Evolutionary conservation across 2,329 filamentous ascomycete genomes (phyloP).

Genomic region (Exophiala aquamarina): DNA sequence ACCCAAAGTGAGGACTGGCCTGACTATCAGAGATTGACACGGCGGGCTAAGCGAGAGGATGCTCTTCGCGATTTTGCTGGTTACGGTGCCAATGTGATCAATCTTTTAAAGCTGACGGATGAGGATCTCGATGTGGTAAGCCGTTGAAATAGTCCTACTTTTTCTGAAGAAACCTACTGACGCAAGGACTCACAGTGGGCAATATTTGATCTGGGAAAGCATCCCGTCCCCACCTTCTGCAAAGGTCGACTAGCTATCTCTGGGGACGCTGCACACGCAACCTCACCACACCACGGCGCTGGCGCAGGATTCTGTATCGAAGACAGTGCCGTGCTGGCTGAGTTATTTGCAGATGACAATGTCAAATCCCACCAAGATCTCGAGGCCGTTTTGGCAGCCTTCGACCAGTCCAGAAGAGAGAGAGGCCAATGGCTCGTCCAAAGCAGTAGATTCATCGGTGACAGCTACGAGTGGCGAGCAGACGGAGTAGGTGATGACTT

Average conservation of each 20-base stretch:
- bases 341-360: slow-evolving; percentile 29
- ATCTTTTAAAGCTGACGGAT: slow-evolving; percentile 32
- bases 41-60: slow-evolving; percentile 30
- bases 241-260: slow-evolving; percentile 36
- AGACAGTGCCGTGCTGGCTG: slow-evolving; percentile 33
- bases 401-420: slow-evolving; percentile 30
- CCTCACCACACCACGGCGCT: slow-evolving; percentile 43
- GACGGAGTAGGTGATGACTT: slow-evolving; percentile 35
- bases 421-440: slow-evolving; percentile 37
- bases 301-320: slow-evolving; percentile 37
- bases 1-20: slow-evolving; percentile 45
- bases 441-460: slow-evolving; percentile 34
- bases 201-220: slow-evolving; percentile 40
- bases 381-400: slow-evolving; percentile 32
- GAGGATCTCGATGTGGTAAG: slow-evolving; percentile 29
- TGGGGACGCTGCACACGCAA: slow-evolving; percentile 45
- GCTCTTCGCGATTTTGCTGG: slow-evolving; percentile 25
- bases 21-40: slow-evolving; percentile 38
- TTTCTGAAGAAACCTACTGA: too few relatives aligned
- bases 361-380: slow-evolving; percentile 28
- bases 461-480: slow-evolving; percentile 36
- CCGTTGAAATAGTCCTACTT: not conserved
- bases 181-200: slow-evolving; percentile 36
- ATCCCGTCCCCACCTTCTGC: slow-evolving; percentile 39
- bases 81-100: slow-evolving; percentile 24